phyloP scores from a whole-genome alignment of 2,329 filamentous ascomycete species.

The Fusarium coicis region DNA sequence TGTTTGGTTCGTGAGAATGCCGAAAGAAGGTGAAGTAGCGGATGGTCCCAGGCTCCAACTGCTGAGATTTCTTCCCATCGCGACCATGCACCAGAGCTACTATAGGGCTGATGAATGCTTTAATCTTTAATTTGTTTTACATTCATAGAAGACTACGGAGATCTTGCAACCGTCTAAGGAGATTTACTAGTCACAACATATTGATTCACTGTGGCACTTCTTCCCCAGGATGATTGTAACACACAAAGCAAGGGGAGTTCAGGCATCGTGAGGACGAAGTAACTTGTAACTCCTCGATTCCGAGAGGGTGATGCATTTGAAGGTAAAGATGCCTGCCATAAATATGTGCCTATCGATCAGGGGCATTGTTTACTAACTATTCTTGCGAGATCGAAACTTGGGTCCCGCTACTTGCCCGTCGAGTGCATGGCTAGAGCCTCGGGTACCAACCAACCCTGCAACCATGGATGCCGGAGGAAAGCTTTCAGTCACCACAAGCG shows the following conservation, averaged over 20 bases:
- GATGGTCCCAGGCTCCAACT: too few species aligned
- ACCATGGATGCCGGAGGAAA: too few species aligned
- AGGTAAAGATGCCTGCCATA: not conserved
- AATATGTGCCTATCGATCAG: too few species aligned
- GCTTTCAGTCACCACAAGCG: too few species aligned
- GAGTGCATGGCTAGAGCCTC: not conserved
- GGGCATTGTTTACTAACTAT: rapidly evolving
- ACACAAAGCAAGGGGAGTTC: not conserved
- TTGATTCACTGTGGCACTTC: not conserved
- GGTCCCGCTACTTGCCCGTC: not conserved
- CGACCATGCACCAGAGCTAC: not conserved
- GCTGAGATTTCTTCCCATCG: not conserved
- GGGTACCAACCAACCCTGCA: too few species aligned
- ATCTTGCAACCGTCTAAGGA: rapidly evolving
- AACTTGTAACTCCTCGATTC: not conserved
- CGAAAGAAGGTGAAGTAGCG: not conserved
- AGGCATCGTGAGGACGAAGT: too few species aligned
- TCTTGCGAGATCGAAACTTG: too few species aligned
- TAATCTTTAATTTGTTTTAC: not conserved
- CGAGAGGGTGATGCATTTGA: not conserved
- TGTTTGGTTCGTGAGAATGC: too few species aligned
- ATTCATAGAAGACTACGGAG: too few species aligned
- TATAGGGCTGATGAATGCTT: not conserved
- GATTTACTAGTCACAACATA: rapidly evolving
- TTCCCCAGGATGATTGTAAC: not conserved